phyloP scores from a whole-genome alignment of 2,329 filamentous ascomycete species.

The Exophiala mesophila region DNA sequence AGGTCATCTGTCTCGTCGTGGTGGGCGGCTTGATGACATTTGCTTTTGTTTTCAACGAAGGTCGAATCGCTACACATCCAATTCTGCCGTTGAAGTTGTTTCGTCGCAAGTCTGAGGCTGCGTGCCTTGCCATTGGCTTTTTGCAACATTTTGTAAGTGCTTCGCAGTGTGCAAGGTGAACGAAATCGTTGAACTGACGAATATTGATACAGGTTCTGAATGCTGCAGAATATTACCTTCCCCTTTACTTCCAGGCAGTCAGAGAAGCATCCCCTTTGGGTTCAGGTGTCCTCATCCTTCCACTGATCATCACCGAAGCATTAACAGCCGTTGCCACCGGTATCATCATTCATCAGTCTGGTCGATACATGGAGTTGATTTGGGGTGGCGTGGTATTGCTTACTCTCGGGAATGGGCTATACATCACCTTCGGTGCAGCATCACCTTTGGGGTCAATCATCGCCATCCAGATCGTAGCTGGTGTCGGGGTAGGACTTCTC shows the following conservation, averaged over 20 bases:
- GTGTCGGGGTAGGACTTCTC: conserved; percentile 45
- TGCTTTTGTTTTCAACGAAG: conserved; percentile 68
- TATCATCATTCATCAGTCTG: conserved; percentile 45
- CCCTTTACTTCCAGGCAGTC: conserved; percentile 67
- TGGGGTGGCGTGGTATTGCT: conserved; percentile 40
- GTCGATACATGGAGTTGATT: conserved; percentile 44
- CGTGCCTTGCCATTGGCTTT: conserved; percentile 35
- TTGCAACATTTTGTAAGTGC: conserved; percentile 43
- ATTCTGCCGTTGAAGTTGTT: conserved; percentile 73
- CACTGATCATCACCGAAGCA: conserved; percentile 49
- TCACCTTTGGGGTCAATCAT: conserved; percentile 44
- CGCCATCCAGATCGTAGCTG: conserved; percentile 37
- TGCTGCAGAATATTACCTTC: conserved; percentile 63
- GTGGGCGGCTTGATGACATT: conserved; percentile 61
- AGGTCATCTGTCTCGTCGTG: conserved; percentile 69
- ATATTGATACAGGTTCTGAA: conserved; percentile 50
- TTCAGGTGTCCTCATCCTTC: conserved; percentile 55
- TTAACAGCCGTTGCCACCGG: conserved; percentile 43
- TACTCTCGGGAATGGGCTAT: conserved; percentile 44
- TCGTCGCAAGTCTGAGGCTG: conserved; percentile 53
- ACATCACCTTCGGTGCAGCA: conserved; percentile 36
- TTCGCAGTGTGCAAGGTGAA: conserved; percentile 52
- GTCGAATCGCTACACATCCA: conserved; percentile 67
- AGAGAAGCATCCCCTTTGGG: conserved; percentile 57
- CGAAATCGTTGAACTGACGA: background rate